Base-by-base conservation (phyloP, 73 alveolate species). In the Symbiodinium pilosum region DNA sequence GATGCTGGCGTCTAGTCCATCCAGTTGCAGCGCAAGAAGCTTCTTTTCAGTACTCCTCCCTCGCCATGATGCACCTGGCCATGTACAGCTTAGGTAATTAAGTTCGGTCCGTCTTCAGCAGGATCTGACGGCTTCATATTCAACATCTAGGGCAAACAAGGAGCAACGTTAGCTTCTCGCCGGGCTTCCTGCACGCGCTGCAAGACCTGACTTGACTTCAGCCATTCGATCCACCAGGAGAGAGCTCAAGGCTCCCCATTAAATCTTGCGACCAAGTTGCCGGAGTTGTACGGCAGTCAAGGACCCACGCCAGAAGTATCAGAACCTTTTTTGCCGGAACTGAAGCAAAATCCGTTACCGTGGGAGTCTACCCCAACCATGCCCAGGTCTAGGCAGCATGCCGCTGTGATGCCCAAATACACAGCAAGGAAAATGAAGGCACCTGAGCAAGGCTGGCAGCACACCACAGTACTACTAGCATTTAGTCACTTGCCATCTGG, bases 21-120 rank as follows among this genome's bases (percentile, higher is more conserved):
- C n/a, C n/a, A n/a, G 14, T 9, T 47, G 14, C 59, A 47, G 30
- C 30, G 81, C 81, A 64, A 24, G 81, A 9, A 9, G 81, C 81
- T 64, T n/a, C 81, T 64, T 64, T 64, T 64, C 41, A 64, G 41
- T 26, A 38, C 81, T 38, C 81, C 81, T 64, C 81, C 81, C 81
- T 64, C 81, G 81, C 81, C 81, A 64, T 64, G 81, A n/a, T 64
- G 81, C 81, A 64, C 81, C 81, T 64, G 30, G 14, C 59, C 59
- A 47, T 47, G 59, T 47, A n/a, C n/a, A n/a, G n/a, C n/a, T n/a
- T n/a, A n/a, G n/a, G n/a, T n/a, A n/a, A n/a, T n/a, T n/a, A n/a
- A n/a, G n/a, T n/a, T n/a, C n/a, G n/a, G n/a, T n/a, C n/a, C n/a
- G n/a, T n/a, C n/a, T n/a, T n/a, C n/a, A n/a, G n/a, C n/a, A n/a